Evolutionary conservation across 1,284 basidiomycete species (phyloP).

Genomic region (Ceratobasidium papillatum): DNA sequence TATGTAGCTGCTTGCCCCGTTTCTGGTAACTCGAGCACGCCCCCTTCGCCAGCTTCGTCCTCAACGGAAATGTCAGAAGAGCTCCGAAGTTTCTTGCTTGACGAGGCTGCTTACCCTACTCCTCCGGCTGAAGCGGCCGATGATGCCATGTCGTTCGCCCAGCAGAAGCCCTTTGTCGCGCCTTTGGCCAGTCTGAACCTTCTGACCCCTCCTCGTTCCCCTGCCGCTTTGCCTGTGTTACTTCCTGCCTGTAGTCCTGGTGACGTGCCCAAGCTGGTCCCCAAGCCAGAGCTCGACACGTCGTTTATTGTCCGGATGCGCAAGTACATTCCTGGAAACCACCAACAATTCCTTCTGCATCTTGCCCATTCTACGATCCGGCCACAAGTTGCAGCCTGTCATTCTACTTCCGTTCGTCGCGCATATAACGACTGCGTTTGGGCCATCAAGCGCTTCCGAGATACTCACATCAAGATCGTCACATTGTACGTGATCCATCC

Average conservation of each 20-base stretch:
- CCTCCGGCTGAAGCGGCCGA: conserved; percentile 23
- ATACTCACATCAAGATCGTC: conserved; percentile 62
- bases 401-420: conserved; percentile 47
- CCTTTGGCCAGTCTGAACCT: conserved; percentile 51
- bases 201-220: conserved; percentile 25
- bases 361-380: conserved; percentile 53
- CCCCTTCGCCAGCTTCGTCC: not conserved
- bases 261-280: conserved; percentile 20
- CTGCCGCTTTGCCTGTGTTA: conserved; percentile 45
- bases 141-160: not conserved
- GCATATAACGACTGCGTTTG: conserved; percentile 58
- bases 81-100: conserved; percentile 29
- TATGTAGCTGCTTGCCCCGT: conserved; percentile 17
- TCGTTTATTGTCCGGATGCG: conserved; percentile 61
- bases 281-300: conserved; percentile 42
- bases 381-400: conserved; percentile 48
- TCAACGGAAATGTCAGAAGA: conserved; percentile 33
- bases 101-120: conserved; percentile 19
- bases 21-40: not conserved
- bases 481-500: conserved; percentile 57
- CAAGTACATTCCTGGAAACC: conserved; percentile 60
- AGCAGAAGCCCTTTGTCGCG: conserved; percentile 41
- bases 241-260: conserved; percentile 44
- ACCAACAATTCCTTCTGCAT: conserved; percentile 62
- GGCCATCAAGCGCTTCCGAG: conserved; percentile 57